phyloP scores from a whole-genome alignment of 2,329 filamentous ascomycete species.

The Curvularia verruculosa region DNA sequence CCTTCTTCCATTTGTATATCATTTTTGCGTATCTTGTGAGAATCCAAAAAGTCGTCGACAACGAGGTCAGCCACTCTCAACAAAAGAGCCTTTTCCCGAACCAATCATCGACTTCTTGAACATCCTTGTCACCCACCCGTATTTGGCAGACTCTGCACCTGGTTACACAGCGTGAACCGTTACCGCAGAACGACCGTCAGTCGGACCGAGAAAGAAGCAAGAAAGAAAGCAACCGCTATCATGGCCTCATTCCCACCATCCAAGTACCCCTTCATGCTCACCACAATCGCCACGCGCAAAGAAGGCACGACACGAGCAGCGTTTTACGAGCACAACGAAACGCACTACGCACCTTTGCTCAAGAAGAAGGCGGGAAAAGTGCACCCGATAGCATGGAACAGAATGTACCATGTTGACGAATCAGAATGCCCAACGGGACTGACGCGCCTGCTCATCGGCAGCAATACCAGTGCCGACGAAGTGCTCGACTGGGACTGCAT shows the following conservation, averaged over 20 bases:
- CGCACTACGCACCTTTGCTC: conserved; percentile 17
- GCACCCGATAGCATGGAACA: conserved; percentile 27
- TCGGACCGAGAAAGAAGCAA: background rate
- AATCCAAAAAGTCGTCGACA: background rate
- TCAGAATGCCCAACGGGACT: conserved; percentile 20
- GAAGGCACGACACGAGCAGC: conserved; percentile 20
- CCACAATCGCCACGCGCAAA: conserved; percentile 22
- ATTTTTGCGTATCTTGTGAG: background rate
- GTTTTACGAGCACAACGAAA: conserved; percentile 25
- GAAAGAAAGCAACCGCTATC: background rate
- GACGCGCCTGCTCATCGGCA: conserved; percentile 18
- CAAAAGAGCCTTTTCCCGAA: background rate
- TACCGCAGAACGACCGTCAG: background rate
- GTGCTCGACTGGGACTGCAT: conserved; percentile 30
- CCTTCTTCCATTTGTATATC: background rate
- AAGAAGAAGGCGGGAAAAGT: conserved; percentile 20
- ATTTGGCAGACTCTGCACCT: too few species aligned
- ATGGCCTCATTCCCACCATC: conserved; percentile 19
- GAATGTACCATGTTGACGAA: conserved; percentile 23
- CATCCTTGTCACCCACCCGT: too few species aligned
- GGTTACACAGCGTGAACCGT: background rate
- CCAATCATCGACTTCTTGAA: background rate
- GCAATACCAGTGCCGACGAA: conserved; percentile 6
- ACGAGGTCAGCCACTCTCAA: background rate
- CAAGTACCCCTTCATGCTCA: conserved; percentile 23